Percentiles rank a stretch among this genome's conserved stretches.
These are phyloP conservation scores for Pythium phragmitis DNA, from an alignment of 352 stramenopile species.

Conservation along the genomic window DNA sequence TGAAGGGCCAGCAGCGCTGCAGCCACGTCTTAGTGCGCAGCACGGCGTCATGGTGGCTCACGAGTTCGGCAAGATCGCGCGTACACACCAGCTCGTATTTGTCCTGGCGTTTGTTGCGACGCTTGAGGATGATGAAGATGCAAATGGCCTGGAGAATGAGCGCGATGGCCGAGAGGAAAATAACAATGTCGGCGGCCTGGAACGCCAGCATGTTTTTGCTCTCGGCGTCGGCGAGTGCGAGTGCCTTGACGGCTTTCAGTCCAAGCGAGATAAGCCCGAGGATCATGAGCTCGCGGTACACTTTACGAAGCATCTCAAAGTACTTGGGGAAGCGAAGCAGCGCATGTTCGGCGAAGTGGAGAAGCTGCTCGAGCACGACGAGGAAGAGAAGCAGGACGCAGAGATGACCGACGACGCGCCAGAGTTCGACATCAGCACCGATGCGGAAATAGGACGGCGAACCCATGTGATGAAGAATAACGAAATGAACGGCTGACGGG, in stretches of 20 bases:
- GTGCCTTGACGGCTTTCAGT: conserved; percentile 26
- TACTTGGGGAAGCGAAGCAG: conserved; percentile 34
- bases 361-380: conserved; percentile 25
- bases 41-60: conserved; percentile 26
- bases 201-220: conserved; percentile 27
- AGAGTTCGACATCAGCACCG: conserved; percentile 52
- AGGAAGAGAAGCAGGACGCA: conserved; percentile 41
- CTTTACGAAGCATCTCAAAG: conserved; percentile 13
- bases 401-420: conserved; percentile 47
- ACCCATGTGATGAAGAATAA: neutral
- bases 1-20: conserved; percentile 8
- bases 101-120: conserved; percentile 26
- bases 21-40: conserved; percentile 15
- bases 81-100: conserved; percentile 25
- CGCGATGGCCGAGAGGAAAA: conserved; percentile 31
- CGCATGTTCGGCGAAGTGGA: conserved; percentile 26
- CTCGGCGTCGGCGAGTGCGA: conserved; percentile 13
- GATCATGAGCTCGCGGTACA: conserved; percentile 35
- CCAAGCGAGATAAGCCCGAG: conserved; percentile 27
- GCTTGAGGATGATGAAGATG: conserved; percentile 26
- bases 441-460: conserved; percentile 47
- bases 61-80: conserved; percentile 20
- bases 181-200: conserved; percentile 33
- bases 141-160: conserved; percentile 32
- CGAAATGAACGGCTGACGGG: no score